These are phyloP conservation scores for Petrea volubilis DNA, from an alignment of 257 asterid genomes.

Conservation along the genomic window DNA sequence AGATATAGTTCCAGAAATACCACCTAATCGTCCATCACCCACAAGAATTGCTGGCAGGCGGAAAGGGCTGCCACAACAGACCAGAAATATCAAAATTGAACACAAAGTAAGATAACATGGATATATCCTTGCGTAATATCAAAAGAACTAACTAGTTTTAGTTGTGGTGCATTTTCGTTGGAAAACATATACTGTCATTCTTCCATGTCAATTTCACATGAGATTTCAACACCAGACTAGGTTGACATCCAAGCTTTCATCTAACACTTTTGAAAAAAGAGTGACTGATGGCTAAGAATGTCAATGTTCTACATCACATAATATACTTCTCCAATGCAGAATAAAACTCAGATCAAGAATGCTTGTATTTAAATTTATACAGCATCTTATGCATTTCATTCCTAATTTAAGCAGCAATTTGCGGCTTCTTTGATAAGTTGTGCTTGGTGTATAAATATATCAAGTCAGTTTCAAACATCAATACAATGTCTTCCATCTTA, in stretches of 20 bases:
- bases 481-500: neutral
- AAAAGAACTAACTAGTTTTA: neutral
- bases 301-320: neutral
- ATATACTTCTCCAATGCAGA: neutral
- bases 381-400: neutral
- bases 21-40: slow-evolving; percentile 97
- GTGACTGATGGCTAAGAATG: neutral
- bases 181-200: neutral
- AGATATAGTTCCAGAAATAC: slow-evolving; percentile 96
- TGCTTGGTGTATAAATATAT: neutral
- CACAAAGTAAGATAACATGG: neutral
- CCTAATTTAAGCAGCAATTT: neutral
- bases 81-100: slow-evolving; percentile 23
- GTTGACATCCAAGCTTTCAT: slow-evolving; percentile 2
- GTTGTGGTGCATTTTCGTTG: neutral
- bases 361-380: neutral
- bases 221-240: neutral
- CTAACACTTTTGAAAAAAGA: neutral
- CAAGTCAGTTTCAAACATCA: slow-evolving; percentile 5
- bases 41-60: slow-evolving; percentile 94
- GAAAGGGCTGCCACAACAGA: slow-evolving; percentile 65
- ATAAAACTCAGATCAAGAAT: neutral
- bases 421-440: neutral
- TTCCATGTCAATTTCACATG: neutral
- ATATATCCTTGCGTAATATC: neutral